phyloP scores from a whole-genome alignment of 805 yeast genomes.

The Candida takata region DNA sequence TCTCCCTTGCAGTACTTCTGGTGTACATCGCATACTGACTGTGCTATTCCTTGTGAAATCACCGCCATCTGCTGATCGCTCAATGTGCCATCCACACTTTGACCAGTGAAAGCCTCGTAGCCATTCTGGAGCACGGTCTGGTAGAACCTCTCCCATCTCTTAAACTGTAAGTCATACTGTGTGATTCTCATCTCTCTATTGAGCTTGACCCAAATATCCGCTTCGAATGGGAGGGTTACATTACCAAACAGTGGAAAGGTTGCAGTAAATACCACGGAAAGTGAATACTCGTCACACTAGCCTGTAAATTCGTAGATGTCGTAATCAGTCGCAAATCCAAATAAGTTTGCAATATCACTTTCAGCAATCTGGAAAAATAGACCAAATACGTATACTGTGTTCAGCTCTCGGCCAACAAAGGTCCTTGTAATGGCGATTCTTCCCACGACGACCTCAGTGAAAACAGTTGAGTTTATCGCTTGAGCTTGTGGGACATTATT shows the following conservation, averaged over 20 bases:
- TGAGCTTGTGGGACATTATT: slow-evolving; percentile 11
- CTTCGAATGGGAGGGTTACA: slow-evolving; percentile 14
- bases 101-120: slow-evolving; percentile 3
- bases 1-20: slow-evolving; percentile 15
- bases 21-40: slow-evolving; percentile 18
- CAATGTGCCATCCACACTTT: neutral
- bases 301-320: slow-evolving; percentile 10
- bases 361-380: slow-evolving; percentile 11
- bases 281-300: slow-evolving; percentile 9
- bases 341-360: slow-evolving; percentile 8
- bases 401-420: slow-evolving; percentile 19
- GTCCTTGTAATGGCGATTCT: slow-evolving; percentile 19
- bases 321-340: slow-evolving; percentile 13
- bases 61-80: neutral
- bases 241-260: slow-evolving; percentile 10
- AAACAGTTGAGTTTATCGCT: slow-evolving; percentile 17
- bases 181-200: slow-evolving; percentile 8
- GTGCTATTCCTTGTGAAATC: slow-evolving; percentile 3
- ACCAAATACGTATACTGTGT: slow-evolving; percentile 22
- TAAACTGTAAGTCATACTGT: slow-evolving; percentile 18
- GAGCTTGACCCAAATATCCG: slow-evolving; percentile 12
- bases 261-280: slow-evolving; percentile 10
- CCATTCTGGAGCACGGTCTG: slow-evolving; percentile 7
- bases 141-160: slow-evolving; percentile 14
- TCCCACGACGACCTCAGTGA: slow-evolving; percentile 16